Evolutionary conservation across 257 asterid genomes (phyloP).

Genomic region (Nicotiana tabacum): DNA sequence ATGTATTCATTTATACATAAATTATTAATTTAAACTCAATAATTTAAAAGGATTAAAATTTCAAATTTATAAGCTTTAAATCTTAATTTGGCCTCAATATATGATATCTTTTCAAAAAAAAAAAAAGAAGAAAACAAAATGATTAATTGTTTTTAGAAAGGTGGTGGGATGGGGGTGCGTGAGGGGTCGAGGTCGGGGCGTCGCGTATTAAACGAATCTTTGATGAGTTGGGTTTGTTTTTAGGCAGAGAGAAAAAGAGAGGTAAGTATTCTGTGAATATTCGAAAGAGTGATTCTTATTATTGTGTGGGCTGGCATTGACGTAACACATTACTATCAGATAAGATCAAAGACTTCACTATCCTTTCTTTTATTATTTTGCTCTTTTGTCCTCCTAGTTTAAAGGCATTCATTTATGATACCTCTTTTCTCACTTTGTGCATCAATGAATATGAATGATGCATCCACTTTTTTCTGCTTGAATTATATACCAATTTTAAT

Average conservation of each 20-base stretch:
- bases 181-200: conserved; percentile 69
- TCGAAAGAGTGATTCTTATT: conserved; percentile 33
- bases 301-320: conserved; percentile 23
- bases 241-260: conserved; percentile 2
- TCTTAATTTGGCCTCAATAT: no score
- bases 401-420: neutral
- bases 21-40: no score
- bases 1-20: no score
- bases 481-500: neutral
- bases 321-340: conserved; percentile 19
- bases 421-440: neutral
- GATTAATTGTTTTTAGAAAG: neutral
- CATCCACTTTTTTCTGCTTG: neutral
- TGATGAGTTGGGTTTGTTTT: neutral
- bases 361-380: neutral
- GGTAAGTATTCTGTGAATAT: conserved; percentile 29
- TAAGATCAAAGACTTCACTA: conserved; percentile 28
- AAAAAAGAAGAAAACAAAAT: no score
- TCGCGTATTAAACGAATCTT: conserved; percentile 75
- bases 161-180: conserved; percentile 28
- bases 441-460: no score
- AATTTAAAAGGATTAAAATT: no score
- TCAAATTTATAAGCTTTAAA: no score
- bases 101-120: no score
- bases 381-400: neutral